These are phyloP conservation scores for Pholiota adiposa DNA, from an alignment of 1,284 basidiomycete species.

Conservation along the genomic window DNA sequence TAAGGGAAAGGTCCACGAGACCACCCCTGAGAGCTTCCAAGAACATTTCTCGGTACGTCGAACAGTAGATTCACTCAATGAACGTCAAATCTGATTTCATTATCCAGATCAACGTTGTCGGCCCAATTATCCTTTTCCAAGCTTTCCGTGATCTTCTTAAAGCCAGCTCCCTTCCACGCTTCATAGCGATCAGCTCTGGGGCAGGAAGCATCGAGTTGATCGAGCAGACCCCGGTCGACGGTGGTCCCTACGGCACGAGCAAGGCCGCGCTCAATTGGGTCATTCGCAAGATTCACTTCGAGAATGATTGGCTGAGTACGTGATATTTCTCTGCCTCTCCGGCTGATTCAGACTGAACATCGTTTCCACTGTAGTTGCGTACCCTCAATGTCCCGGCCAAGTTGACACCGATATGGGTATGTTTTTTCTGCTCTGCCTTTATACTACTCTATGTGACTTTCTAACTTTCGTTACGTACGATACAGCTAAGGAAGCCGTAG, in stretches of 20 bases:
- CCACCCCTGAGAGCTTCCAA: background rate
- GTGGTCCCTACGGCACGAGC: constrained; percentile 7
- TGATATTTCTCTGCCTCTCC: background rate
- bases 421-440: background rate
- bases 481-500: background rate
- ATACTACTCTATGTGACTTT: background rate
- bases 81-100: background rate
- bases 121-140: constrained; percentile 7
- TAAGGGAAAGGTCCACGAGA: background rate
- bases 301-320: constrained; percentile 21
- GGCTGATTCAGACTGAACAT: background rate
- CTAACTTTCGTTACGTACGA: too few species aligned
- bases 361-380: constrained; percentile 1
- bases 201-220: constrained; percentile 1
- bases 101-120: constrained; percentile 4
- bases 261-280: constrained; percentile 20
- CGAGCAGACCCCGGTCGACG: constrained; percentile 1
- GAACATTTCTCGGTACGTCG: constrained; percentile 7
- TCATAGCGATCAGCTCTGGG: constrained; percentile 6
- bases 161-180: constrained; percentile 1
- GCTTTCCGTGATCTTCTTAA: background rate
- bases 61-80: background rate
- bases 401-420: constrained; percentile 21
- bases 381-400: constrained; percentile 16
- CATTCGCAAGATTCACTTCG: constrained; percentile 19